These are phyloP conservation scores for Aureobasidium sp. DNA, from an alignment of 2,329 filamentous ascomycete genomes.

Conservation along the genomic window DNA sequence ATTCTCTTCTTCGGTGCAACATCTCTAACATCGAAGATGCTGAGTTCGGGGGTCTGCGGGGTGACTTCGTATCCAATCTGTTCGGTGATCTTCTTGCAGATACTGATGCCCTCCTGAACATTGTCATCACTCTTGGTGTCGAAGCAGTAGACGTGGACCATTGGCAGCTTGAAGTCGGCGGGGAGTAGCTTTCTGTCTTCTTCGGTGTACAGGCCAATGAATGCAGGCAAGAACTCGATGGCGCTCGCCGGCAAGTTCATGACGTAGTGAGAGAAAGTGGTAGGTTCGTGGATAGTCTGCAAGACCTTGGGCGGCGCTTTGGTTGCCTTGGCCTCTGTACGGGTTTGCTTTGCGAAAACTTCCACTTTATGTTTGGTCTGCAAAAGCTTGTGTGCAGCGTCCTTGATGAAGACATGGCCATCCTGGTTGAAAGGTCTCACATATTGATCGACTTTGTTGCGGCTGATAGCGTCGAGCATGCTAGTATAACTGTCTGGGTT, in stretches of 20 bases:
- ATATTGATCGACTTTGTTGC: slow-evolving; percentile 70
- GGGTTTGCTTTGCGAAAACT: slow-evolving; percentile 28
- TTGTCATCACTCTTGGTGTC: slow-evolving; percentile 72
- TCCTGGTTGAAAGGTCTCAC: slow-evolving; percentile 76
- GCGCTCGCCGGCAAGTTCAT: slow-evolving; percentile 96
- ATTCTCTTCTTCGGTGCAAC: slow-evolving; percentile 92
- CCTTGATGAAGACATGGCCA: slow-evolving; percentile 69
- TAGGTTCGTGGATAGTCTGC: slow-evolving; percentile 48
- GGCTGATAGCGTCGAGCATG: slow-evolving; percentile 58
- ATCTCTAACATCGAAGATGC: slow-evolving; percentile 62
- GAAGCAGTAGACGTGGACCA: slow-evolving; percentile 95
- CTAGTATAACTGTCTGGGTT: slow-evolving; percentile 80
- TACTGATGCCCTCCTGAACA: slow-evolving; percentile 47
- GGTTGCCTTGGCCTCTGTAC: slow-evolving; percentile 16
- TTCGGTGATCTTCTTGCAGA: slow-evolving; percentile 58
- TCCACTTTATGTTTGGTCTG: slow-evolving; percentile 44
- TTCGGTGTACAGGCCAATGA: slow-evolving; percentile 65
- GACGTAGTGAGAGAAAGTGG: slow-evolving; percentile 82
- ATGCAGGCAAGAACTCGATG: slow-evolving; percentile 69
- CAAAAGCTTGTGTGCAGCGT: slow-evolving; percentile 52
- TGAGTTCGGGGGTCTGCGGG: slow-evolving; percentile 48
- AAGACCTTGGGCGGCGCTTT: slow-evolving; percentile 24
- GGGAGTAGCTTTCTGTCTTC: slow-evolving; percentile 18
- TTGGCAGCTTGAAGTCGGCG: slow-evolving; percentile 49
- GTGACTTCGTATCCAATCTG: slow-evolving; percentile 53